These are phyloP conservation scores for Cornus suecica DNA, from an alignment of 148 eudicot species.

Conservation along the genomic window DNA sequence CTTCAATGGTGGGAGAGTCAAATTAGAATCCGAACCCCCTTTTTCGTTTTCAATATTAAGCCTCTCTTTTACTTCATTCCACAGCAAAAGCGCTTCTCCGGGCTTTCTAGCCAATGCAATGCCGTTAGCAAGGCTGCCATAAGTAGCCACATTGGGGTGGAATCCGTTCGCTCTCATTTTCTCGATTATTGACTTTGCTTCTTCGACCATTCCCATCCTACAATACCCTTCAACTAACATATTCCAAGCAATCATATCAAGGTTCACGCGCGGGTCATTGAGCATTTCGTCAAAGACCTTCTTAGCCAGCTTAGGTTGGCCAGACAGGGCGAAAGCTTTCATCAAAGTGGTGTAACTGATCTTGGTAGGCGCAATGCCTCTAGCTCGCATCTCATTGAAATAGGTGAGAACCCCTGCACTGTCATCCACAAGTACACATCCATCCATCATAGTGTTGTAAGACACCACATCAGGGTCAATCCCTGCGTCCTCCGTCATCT, in stretches of 20 bases:
- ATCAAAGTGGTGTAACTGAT: constrained; percentile 93
- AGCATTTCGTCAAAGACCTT: constrained; percentile 93
- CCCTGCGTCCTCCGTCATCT: constrained; percentile 56
- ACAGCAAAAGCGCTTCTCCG: constrained; percentile 84
- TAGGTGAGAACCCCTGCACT: constrained; percentile 74
- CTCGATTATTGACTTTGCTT: constrained; percentile 61
- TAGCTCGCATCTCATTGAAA: constrained; percentile 88
- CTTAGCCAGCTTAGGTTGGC: constrained; percentile 80
- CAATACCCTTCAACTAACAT: constrained; percentile 88
- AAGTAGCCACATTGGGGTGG: constrained; percentile 77
- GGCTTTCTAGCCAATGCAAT: constrained; percentile 90
- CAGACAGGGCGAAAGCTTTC: constrained; percentile 91
- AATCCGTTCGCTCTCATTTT: constrained; percentile 73
- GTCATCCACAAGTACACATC: constrained; percentile 81
- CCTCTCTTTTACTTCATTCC: constrained; percentile 94
- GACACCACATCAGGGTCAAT: constrained; percentile 90
- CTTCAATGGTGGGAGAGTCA: constrained; percentile 42
- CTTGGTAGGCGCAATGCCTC: constrained; percentile 87
- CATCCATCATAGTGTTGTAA: constrained; percentile 84
- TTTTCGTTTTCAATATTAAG: constrained; percentile 37
- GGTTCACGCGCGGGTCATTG: constrained; percentile 81
- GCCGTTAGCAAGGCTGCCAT: constrained; percentile 93
- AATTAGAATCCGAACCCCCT: constrained; percentile 21
- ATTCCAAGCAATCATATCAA: constrained; percentile 97
- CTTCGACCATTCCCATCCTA: constrained; percentile 66